Percentiles rank a stretch among this genome's conserved stretches.
These are phyloP conservation scores for Dioscorea dumetorum DNA, from an alignment of 106 monocot genomes.

Conservation along the genomic window DNA sequence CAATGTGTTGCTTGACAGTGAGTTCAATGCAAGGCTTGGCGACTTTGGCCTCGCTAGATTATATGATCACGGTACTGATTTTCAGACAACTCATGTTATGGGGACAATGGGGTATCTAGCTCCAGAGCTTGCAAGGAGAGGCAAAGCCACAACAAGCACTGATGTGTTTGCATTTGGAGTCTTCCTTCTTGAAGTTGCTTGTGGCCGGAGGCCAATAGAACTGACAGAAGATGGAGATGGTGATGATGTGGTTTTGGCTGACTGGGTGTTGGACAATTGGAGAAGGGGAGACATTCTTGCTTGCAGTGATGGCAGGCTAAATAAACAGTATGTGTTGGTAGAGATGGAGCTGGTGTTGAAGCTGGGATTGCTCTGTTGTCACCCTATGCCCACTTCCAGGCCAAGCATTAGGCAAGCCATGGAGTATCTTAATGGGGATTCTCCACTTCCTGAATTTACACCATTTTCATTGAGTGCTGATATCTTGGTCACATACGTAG, in stretches of 20 bases:
- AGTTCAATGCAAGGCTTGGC: constrained; percentile 19
- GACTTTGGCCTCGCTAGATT: constrained; percentile 23
- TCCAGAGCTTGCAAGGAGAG: constrained; percentile 16
- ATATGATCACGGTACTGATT: constrained; percentile 8
- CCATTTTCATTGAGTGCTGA: neutral
- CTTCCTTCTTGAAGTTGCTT: constrained; percentile 18
- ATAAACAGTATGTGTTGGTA: neutral
- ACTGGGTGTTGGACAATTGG: constrained; percentile 9
- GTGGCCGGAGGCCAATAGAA: constrained; percentile 17
- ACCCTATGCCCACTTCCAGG: constrained; percentile 3
- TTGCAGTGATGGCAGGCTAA: constrained; percentile 1
- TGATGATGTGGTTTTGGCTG: neutral
- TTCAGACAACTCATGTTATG: constrained; percentile 4
- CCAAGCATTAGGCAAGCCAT: constrained; percentile 13
- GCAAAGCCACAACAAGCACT: constrained; percentile 9
- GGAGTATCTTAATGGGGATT: constrained; percentile 1
- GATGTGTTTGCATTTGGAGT: constrained; percentile 15
- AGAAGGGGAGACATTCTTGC: constrained; percentile 2
- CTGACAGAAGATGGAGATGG: neutral
- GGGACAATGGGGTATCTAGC: constrained; percentile 17
- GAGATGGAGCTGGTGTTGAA: constrained; percentile 10
- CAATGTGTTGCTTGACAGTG: constrained; percentile 17
- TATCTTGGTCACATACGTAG: neutral
- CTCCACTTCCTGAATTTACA: neutral
- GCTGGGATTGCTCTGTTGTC: constrained; percentile 8